Conservation (phyloP, 2,329 filamentous ascomycete genomes). For the Arthrinium puccinioides region DNA sequence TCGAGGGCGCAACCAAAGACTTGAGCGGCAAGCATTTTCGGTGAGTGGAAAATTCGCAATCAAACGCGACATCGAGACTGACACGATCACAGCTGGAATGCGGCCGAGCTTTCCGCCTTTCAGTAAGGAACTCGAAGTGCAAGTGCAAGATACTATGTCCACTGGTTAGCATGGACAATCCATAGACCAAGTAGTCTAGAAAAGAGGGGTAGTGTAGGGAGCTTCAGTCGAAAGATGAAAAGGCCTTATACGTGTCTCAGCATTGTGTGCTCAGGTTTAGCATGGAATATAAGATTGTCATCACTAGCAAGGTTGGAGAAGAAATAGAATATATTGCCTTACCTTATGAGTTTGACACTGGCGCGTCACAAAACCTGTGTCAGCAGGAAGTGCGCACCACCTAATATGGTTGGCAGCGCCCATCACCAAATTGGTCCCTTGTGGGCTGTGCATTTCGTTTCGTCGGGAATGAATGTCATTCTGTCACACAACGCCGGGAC, state of each 20-base stretch:
- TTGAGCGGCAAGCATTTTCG: constrained; percentile 71
- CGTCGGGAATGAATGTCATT: constrained; percentile 12
- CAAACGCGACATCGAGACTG: neutral
- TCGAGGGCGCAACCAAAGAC: constrained; percentile 53
- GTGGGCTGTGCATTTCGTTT: too few species aligned
- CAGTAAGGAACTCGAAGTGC: constrained; percentile 22
- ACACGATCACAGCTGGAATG: constrained; percentile 40
- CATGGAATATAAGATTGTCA: constrained; percentile 68
- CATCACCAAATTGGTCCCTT: too few species aligned
- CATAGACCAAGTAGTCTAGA: constrained; percentile 13
- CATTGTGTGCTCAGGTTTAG: constrained; percentile 64
- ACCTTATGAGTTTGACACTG: constrained; percentile 21
- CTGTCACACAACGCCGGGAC: constrained; percentile 35
- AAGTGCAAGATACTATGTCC: constrained; percentile 4
- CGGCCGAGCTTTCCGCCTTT: constrained; percentile 44
- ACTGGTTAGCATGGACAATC: constrained; percentile 8
- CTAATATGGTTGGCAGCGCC: too few species aligned
- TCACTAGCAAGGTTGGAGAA: constrained; percentile 41
- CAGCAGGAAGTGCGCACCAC: too few species aligned
- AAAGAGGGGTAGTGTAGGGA: constrained; percentile 22
- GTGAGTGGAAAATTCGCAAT: constrained; percentile 37
- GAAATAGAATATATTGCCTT: constrained; percentile 15
- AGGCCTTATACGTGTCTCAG: constrained; percentile 60
- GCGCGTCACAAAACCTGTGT: too few species aligned
- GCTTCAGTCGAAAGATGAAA: constrained; percentile 82